phyloP scores from a whole-genome alignment of 176 grass and related monocot species.

The Puya raimondii region DNA sequence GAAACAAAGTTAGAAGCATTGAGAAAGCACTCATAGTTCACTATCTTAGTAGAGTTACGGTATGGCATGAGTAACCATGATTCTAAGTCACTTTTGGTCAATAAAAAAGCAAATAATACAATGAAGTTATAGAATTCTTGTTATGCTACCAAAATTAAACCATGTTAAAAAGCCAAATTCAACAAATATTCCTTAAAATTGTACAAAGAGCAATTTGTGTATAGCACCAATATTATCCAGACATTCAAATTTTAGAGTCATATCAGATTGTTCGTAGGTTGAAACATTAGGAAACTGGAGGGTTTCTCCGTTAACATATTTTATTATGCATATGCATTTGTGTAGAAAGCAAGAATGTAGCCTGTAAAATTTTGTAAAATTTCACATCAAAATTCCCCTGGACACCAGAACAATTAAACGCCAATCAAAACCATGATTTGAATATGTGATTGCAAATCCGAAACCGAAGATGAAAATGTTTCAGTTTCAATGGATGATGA shows the following conservation, averaged over 20 bases:
- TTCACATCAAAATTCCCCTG: too few species aligned
- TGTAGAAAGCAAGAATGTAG: too few species aligned
- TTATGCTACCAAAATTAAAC: not conserved
- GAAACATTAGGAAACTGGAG: too few species aligned
- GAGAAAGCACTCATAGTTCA: not conserved
- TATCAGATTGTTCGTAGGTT: too few species aligned
- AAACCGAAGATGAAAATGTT: not conserved
- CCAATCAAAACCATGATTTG: too few species aligned
- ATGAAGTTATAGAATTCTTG: not conserved
- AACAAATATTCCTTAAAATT: slow-evolving; percentile 1
- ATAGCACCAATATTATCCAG: not conserved
- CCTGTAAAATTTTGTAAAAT: too few species aligned
- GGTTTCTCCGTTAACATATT: too few species aligned
- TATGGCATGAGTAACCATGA: not conserved
- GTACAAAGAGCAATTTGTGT: not conserved
- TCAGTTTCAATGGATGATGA: not conserved
- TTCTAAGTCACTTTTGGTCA: not conserved
- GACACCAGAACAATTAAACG: too few species aligned
- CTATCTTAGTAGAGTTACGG: not conserved
- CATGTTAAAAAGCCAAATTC: not conserved
- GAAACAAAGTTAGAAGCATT: not conserved
- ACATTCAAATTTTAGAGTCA: too few species aligned
- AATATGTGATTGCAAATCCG: not conserved
- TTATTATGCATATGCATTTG: too few species aligned
- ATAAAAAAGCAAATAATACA: slow-evolving; percentile 13